Base-by-base conservation (phyloP, 106 monocot species). In the Allium sativum region DNA sequence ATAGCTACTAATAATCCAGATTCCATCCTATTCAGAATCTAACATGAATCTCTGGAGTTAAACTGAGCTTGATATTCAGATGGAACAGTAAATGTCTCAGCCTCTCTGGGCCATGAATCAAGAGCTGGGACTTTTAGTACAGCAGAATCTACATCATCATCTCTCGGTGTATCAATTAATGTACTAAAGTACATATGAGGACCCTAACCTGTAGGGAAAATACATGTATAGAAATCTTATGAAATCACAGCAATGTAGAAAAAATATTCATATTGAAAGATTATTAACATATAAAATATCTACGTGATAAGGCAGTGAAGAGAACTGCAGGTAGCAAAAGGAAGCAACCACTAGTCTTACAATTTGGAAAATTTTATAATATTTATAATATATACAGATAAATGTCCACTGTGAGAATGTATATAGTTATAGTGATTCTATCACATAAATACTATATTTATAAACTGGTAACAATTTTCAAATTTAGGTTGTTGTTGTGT, bases 241-340 rank as follows among this genome's bases (percentile, higher is more conserved):
- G 1, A 40, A 65, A 51, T 9, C 22, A 21, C 12, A 47, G 47
- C 12, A 8, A 47, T 47, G 47, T 12, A 47, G 8, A 47, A n/a
- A n/a, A 0, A 47, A 4, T 11, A 63, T 63, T 40, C 22, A 47
- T 10, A 47, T 14, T 47, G 21, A 15, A 9, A 47, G 20, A 12
- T 45, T 9, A 51, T 1, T 6, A 6, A 40, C 44, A 7, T 31
- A 42, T 52, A 65, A 0, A 66, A 0, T 10, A 12, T 79, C 74
- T 13, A 41, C 53, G 57, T 79, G 55, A 70, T 74, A 75, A 59
- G 79, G 79, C 2, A 66, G 40, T 43, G 79, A 74, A 21, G 75
- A 79, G 56, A 79, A 79, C 54, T 79, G 79, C 61, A 79, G 61
- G 65, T 79, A 79, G 70, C 79, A 79, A 75, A 79, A 75, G 54